Conservation (phyloP, 352 stramenopile genomes). For the Phytophthora megakarya region DNA sequence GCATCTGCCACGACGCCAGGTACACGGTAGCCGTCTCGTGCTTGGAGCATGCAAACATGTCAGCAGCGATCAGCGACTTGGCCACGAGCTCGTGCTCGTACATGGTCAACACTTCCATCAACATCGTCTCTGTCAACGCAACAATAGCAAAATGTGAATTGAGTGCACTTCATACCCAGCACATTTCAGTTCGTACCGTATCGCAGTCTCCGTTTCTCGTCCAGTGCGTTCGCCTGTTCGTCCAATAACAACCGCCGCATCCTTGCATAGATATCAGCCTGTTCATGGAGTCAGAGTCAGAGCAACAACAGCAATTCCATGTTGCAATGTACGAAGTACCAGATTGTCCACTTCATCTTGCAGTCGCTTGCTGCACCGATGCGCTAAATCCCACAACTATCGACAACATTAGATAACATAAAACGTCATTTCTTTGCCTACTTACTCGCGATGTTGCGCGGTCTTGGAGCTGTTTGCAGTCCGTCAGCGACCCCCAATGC, state of each 20-base stretch:
- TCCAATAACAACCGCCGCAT: slow-evolving; percentile 51
- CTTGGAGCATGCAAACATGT: slow-evolving; percentile 69
- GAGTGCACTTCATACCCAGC: background rate
- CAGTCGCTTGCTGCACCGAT: slow-evolving; percentile 63
- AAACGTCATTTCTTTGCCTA: background rate
- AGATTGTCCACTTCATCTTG: slow-evolving; percentile 54
- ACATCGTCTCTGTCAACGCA: slow-evolving; percentile 49
- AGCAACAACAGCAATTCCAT: background rate
- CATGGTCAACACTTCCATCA: slow-evolving; percentile 73
- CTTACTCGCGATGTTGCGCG: slow-evolving; percentile 53
- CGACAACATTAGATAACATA: slow-evolving; percentile 1
- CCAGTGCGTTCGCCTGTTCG: slow-evolving; percentile 21
- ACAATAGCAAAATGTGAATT: background rate
- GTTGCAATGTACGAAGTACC: slow-evolving; percentile 42
- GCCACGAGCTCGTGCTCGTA: slow-evolving; percentile 80
- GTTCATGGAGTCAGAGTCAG: background rate
- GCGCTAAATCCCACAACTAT: slow-evolving; percentile 74
- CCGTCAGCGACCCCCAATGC: slow-evolving; percentile 62
- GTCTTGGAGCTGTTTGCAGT: slow-evolving; percentile 53
- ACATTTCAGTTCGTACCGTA: slow-evolving; percentile 44
- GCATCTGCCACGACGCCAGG: slow-evolving; percentile 87
- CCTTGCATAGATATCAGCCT: slow-evolving; percentile 49
- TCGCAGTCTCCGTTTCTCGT: slow-evolving; percentile 41
- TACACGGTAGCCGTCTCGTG: slow-evolving; percentile 80
- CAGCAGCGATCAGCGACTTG: slow-evolving; percentile 74